Conservation (phyloP, 2,329 filamentous ascomycete species). For the Chaetomium sp. region DNA sequence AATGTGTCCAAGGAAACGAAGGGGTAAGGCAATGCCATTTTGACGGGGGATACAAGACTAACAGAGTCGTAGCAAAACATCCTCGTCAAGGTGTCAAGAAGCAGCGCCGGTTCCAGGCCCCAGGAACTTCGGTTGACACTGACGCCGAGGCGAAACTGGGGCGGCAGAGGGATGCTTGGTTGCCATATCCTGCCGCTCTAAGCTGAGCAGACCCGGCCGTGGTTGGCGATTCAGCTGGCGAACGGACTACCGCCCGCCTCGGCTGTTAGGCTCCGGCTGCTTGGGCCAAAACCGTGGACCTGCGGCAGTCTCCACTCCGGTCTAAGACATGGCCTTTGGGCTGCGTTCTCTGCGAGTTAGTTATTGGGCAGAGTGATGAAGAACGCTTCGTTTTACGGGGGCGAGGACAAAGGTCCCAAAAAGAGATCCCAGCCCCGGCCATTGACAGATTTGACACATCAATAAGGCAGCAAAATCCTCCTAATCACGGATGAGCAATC, state of each 20-base stretch:
- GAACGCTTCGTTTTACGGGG: not conserved
- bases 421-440: not conserved
- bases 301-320: conserved; percentile 8
- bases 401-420: not conserved
- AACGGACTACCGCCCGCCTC: too few species aligned
- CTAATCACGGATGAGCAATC: not conserved
- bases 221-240: not conserved
- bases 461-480: not conserved
- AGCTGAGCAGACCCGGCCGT: conserved; percentile 32
- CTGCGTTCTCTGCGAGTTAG: conserved; percentile 7
- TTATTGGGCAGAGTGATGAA: conserved; percentile 17
- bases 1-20: conserved; percentile 87
- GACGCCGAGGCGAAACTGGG: conserved; percentile 80
- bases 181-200: conserved; percentile 85
- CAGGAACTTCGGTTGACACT: conserved; percentile 71
- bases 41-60: conserved; percentile 27
- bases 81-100: conserved; percentile 65
- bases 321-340: conserved; percentile 16
- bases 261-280: conserved; percentile 21
- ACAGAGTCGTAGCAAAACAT: conserved; percentile 61
- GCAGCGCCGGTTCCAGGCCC: conserved; percentile 45
- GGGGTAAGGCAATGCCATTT: conserved; percentile 61
- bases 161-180: conserved; percentile 83
- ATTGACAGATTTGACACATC: not conserved
- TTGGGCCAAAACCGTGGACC: conserved; percentile 18